phyloP scores from a whole-genome alignment of 2,329 filamentous ascomycete genomes.

The Fusarium sp. region DNA sequence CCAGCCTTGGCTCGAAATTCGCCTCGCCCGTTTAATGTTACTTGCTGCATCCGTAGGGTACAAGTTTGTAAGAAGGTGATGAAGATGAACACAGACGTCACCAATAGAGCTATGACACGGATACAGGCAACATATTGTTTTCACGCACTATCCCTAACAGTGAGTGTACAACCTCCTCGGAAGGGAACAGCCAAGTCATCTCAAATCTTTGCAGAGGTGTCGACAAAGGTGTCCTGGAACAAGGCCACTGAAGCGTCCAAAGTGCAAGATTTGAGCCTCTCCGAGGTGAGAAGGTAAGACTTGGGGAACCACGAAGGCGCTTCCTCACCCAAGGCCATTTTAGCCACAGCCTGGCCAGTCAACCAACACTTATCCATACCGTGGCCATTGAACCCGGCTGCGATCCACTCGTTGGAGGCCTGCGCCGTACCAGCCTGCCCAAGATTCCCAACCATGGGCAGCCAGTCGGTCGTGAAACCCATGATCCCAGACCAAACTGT shows the following conservation, averaged over 20 bases:
- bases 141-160: neutral
- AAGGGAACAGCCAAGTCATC: neutral
- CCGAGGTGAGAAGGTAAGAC: conserved; percentile 1
- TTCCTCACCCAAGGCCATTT: conserved; percentile 41
- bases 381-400: conserved; percentile 61
- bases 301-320: conserved; percentile 32
- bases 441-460: conserved; percentile 61
- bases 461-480: conserved; percentile 57
- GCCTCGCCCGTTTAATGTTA: neutral
- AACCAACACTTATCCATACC: conserved; percentile 65
- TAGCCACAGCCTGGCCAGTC: conserved; percentile 54
- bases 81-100: neutral
- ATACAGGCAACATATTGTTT: neutral
- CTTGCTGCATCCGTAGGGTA: too few species aligned
- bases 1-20: too few species aligned
- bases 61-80: too few species aligned
- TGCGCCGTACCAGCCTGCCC: conserved; percentile 40
- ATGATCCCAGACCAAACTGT: conserved; percentile 61
- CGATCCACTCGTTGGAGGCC: conserved; percentile 57
- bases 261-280: conserved; percentile 3
- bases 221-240: neutral
- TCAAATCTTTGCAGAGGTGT: neutral
- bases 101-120: neutral
- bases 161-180: neutral
- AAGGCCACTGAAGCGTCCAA: neutral